A percentile compares a stretch with the other conserved stretches of the same genome.
Conservation (phyloP, 768 basidiomycete species). For the Multifurca ochricompacta region DNA sequence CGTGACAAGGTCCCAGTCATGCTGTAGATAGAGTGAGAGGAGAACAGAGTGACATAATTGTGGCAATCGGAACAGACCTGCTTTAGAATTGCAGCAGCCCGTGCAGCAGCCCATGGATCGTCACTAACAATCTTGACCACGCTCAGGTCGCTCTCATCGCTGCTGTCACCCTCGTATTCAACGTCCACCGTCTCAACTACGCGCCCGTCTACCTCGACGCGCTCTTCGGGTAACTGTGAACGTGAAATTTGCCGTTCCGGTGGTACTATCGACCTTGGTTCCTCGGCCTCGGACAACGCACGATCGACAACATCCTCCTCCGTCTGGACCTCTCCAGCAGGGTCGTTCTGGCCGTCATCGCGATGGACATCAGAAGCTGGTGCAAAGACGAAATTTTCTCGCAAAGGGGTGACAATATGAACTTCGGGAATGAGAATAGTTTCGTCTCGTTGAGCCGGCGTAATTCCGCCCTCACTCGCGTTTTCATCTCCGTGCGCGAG, state of each 20-base stretch:
- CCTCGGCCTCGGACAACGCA: conserved; percentile 30
- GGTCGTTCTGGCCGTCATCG: neutral
- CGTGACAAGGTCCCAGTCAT: conserved; percentile 81
- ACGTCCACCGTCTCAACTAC: conserved; percentile 21
- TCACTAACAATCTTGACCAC: conserved; percentile 79
- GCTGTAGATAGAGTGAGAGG: conserved; percentile 33
- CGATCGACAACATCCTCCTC: conserved; percentile 30
- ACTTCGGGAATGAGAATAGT: neutral
- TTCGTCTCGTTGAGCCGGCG: neutral
- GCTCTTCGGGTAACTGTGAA: neutral
- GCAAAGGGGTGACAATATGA: neutral
- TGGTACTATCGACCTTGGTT: conserved; percentile 3
- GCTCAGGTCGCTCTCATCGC: conserved; percentile 38
- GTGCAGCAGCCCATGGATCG: conserved; percentile 79
- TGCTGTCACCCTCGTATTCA: conserved; percentile 27
- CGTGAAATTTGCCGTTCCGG: neutral
- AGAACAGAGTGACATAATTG: neutral
- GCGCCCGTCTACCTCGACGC: conserved; percentile 14
- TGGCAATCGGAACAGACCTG: conserved; percentile 43
- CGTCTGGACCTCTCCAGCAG: conserved; percentile 24
- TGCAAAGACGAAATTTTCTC: neutral
- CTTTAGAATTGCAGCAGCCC: conserved; percentile 90
- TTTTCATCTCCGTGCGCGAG: conserved; percentile 7
- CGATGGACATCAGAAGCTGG: neutral
- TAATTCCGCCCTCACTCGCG: neutral